A percentile compares a stretch with the other conserved stretches of the same genome.
These are phyloP conservation scores for Hemileccinum hortonii DNA, from an alignment of 1,284 basidiomycete species.

Conservation along the genomic window DNA sequence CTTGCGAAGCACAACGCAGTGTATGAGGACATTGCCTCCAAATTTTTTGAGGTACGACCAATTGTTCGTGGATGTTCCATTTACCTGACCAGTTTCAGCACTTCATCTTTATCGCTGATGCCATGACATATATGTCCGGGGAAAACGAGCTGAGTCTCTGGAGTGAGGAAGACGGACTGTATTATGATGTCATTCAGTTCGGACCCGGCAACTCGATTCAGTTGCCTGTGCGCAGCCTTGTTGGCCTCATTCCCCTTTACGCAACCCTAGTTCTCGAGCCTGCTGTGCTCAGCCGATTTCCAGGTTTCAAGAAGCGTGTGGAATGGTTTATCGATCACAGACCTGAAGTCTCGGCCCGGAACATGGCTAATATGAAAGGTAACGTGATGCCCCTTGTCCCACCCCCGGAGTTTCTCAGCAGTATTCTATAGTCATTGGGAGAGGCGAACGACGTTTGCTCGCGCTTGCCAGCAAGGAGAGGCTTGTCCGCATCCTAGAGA, in stretches of 20 bases:
- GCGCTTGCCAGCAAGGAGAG: conserved; percentile 93
- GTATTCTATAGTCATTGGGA: conserved; percentile 59
- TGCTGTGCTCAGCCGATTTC: conserved; percentile 83
- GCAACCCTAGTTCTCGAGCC: conserved; percentile 94
- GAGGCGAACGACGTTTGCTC: conserved; percentile 83
- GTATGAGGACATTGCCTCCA: conserved; percentile 99
- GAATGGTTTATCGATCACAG: conserved; percentile 98
- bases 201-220: conserved; percentile 84
- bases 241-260: conserved; percentile 94
- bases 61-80: background rate
- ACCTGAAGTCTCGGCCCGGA: conserved; percentile 81
- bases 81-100: conserved; percentile 52
- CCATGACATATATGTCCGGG: conserved; percentile 89
- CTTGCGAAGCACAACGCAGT: conserved; percentile 96
- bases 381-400: conserved; percentile 15
- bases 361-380: conserved; percentile 97
- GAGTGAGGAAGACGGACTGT: conserved; percentile 97
- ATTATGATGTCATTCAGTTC: conserved; percentile 96
- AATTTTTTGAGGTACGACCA: conserved; percentile 82
- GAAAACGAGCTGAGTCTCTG: conserved; percentile 83
- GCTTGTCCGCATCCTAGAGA: conserved; percentile 83
- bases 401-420: conserved; percentile 12
- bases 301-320: conserved; percentile 97
- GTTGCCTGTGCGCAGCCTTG: conserved; percentile 88
- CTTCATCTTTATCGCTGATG: conserved; percentile 95